phyloP scores from a whole-genome alignment of 116 monocot genomes.

The Dioscorea cayenensis region DNA sequence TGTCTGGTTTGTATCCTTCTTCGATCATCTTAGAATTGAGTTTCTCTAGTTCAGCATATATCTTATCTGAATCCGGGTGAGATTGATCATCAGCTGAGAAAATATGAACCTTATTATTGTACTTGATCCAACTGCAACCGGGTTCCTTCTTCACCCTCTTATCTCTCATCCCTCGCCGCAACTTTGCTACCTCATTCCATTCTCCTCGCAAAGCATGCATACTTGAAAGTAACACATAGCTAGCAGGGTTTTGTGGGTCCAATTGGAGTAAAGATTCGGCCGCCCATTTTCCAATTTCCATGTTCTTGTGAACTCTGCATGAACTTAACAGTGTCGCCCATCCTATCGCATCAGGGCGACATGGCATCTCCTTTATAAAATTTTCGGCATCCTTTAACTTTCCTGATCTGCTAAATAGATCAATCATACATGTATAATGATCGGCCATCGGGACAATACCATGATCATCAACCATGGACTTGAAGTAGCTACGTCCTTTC shows the following conservation, averaged over 20 bases:
- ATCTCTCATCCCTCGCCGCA: slow-evolving; percentile 63
- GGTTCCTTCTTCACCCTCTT: slow-evolving; percentile 58
- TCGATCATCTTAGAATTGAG: slow-evolving; percentile 36
- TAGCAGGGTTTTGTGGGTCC: slow-evolving; percentile 57
- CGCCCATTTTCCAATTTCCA: slow-evolving; percentile 73
- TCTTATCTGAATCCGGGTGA: slow-evolving; percentile 39
- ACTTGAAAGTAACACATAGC: slow-evolving; percentile 59
- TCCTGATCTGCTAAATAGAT: slow-evolving; percentile 64
- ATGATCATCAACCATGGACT: slow-evolving; percentile 48
- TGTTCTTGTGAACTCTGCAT: slow-evolving; percentile 53
- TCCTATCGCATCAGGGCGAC: slow-evolving; percentile 46
- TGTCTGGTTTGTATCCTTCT: slow-evolving; percentile 58
- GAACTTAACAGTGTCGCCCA: slow-evolving; percentile 74
- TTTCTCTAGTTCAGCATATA: slow-evolving; percentile 45
- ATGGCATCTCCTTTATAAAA: slow-evolving; percentile 64
- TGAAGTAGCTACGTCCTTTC: slow-evolving; percentile 47
- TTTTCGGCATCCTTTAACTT: slow-evolving; percentile 48
- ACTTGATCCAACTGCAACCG: slow-evolving; percentile 79
- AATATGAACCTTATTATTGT: slow-evolving; percentile 59
- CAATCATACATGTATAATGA: slow-evolving; percentile 84
- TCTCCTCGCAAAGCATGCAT: slow-evolving; percentile 52
- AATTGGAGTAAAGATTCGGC: slow-evolving; percentile 48
- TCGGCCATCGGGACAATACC: slow-evolving; percentile 39
- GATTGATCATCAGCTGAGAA: slow-evolving; percentile 75
- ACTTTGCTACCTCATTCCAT: slow-evolving; percentile 50